A percentile compares a stretch with the other conserved stretches of the same genome.
These are phyloP conservation scores for Backusella parvicylindrica DNA, from an alignment of 192 early-diverging fungal genomes.

Conservation along the genomic window DNA sequence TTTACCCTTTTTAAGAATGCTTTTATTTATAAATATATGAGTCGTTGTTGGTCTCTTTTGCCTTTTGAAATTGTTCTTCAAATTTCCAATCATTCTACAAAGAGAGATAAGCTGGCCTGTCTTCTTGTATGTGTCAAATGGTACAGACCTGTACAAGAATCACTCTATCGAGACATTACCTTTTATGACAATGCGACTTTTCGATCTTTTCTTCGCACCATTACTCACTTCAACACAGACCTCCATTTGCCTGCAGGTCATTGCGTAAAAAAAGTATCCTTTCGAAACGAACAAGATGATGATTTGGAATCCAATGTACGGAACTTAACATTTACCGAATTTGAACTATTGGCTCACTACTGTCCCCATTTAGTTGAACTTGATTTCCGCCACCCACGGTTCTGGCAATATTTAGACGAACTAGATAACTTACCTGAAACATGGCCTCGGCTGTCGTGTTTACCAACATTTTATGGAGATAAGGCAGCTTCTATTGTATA, in stretches of 20 bases:
- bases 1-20: not conserved
- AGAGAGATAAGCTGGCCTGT: not conserved
- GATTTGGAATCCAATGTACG: not conserved
- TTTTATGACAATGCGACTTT: not conserved
- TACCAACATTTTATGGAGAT: not conserved
- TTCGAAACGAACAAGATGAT: not conserved
- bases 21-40: not conserved
- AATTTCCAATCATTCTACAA: not conserved
- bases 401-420: not conserved
- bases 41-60: not conserved
- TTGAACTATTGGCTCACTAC: not conserved
- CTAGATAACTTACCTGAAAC: not conserved
- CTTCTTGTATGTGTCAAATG: not conserved
- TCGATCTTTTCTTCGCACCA: not conserved
- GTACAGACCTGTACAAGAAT: not conserved
- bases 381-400: not conserved
- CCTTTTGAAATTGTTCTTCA: not conserved
- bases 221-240: not conserved
- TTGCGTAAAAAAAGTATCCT: not conserved
- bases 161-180: not conserved
- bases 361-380: not conserved
- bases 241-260: not conserved
- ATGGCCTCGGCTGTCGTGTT: not conserved
- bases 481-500: not conserved
- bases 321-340: not conserved